Conservation (phyloP, 2,329 filamentous ascomycete species). For the Fusarium pseudograminearum region DNA sequence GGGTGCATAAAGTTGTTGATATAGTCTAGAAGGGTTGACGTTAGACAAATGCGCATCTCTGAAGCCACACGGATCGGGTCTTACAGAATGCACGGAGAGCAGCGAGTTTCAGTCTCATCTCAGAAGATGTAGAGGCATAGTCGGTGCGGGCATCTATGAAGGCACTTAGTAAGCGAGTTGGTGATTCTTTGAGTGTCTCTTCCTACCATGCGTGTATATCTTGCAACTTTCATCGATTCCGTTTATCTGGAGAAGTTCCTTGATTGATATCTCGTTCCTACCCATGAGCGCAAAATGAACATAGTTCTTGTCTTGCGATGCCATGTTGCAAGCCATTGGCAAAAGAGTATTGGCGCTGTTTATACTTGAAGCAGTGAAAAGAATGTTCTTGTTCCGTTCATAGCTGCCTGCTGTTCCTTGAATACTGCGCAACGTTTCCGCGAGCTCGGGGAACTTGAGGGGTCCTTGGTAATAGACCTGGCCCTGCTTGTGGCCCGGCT, state of each 20-base stretch:
- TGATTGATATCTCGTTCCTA: conserved; percentile 74
- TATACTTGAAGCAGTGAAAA: conserved; percentile 83
- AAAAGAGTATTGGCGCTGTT: conserved; percentile 78
- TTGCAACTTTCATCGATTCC: conserved; percentile 79
- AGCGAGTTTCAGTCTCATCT: conserved; percentile 74
- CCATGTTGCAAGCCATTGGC: conserved; percentile 91
- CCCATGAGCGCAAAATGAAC: conserved; percentile 88
- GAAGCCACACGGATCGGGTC: conserved; percentile 35
- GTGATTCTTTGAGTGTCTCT: not conserved
- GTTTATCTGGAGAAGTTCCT: conserved; percentile 80
- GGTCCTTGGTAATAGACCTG: conserved; percentile 71
- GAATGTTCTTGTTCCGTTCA: conserved; percentile 73
- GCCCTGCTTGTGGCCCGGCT: conserved; percentile 17
- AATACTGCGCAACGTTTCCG: conserved; percentile 71
- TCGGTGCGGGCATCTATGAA: conserved; percentile 80
- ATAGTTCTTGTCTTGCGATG: conserved; percentile 71
- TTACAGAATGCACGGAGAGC: conserved; percentile 73
- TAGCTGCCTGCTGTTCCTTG: conserved; percentile 64
- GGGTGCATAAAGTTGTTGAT: conserved; percentile 81
- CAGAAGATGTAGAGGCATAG: conserved; percentile 75
- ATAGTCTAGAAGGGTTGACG: conserved; percentile 61
- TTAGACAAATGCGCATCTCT: conserved; percentile 17
- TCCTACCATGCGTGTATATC: conserved; percentile 68
- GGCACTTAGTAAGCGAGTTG: conserved; percentile 31
- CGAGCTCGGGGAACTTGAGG: conserved; percentile 76